Base-by-base conservation (phyloP, 371 early-diverging fungal species). In the Apophysomyces sp. region DNA sequence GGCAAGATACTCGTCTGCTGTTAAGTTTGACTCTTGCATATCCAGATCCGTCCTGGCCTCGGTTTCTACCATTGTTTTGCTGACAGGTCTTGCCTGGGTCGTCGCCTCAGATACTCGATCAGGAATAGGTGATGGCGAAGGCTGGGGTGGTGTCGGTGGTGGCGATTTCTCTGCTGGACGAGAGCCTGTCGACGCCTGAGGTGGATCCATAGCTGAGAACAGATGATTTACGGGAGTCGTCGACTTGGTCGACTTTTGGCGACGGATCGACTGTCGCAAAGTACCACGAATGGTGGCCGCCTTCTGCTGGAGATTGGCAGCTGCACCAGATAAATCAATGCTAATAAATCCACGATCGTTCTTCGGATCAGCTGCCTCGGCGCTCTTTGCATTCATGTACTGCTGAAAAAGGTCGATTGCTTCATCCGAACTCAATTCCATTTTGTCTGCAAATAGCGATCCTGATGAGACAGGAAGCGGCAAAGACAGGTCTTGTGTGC, bases 361-460 rank as follows among this genome's bases (percentile, higher is more conserved):
- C 4, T 31, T 56, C 5, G n/a, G 29, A 49, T 62, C 18, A 24
- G 34, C 44, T 18, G 53, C 52, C 21, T 65, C 63, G 3, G 52
- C 28, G 9, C 52, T 63, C 21, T 44, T 44, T 6, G 39, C 52
- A 16, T 61, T 67, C 41, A 64, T 52, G 34, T 71, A 73, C 53
- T 67, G 71, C 24, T 67, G 60, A 51, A 67, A 73, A 13, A 77
- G 34, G 29, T 71, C 77, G 40, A 69, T 69, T 4, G 66, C 61
- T 16, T 68, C 55, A 5, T 66, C 60, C 4, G 55, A 67, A 21
- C 65, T 66, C 8, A 78, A 52, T 37, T 78, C 78, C 67, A 72
- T 72, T 53, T 74, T 78, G 39, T 78, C 78, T 8, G 78, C 66
- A 41, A 74, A 78, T 32, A 74, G 58, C 4, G 72, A 77, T 15